Evolutionary conservation across 2,329 filamentous ascomycete genomes (phyloP).

Genomic region (Nothopassalora personata): DNA sequence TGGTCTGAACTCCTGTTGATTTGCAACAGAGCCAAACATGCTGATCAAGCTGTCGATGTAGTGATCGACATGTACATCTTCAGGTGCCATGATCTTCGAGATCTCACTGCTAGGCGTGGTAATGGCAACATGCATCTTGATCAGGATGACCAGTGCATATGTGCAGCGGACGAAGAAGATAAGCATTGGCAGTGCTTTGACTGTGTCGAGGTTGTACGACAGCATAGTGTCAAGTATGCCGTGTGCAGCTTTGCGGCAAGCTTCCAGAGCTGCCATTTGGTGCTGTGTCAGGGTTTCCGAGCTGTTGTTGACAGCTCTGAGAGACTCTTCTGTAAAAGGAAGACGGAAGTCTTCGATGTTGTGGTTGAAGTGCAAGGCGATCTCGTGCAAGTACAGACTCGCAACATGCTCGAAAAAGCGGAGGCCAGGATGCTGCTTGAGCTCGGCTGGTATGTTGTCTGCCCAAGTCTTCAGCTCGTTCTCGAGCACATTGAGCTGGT

Average conservation of each 20-base stretch:
- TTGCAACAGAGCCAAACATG: conserved; percentile 32
- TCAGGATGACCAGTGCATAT: conserved; percentile 54
- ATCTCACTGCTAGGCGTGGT: conserved; percentile 45
- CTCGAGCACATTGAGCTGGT: conserved; percentile 51
- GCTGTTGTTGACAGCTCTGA: conserved; percentile 37
- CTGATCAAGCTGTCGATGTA: conserved; percentile 44
- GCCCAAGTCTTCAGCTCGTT: conserved; percentile 49
- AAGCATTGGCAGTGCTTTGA: conserved; percentile 43
- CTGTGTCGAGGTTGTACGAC: conserved; percentile 41
- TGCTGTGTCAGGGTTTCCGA: conserved; percentile 41
- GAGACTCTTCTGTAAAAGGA: conserved; percentile 40
- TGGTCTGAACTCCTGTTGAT: conserved; percentile 29
- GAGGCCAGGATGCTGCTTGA: conserved; percentile 32
- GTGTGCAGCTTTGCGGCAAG: conserved; percentile 43
- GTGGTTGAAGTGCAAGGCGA: conserved; percentile 45
- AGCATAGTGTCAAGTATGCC: conserved; percentile 47
- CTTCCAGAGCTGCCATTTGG: conserved; percentile 44
- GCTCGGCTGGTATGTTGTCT: conserved; percentile 38
- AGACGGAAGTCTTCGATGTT: conserved; percentile 42
- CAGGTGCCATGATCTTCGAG: conserved; percentile 45
- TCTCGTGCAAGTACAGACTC: conserved; percentile 47
- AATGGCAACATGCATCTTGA: conserved; percentile 56
- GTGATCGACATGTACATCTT: conserved; percentile 44
- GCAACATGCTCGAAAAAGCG: conserved; percentile 45
- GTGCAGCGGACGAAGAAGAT: conserved; percentile 47